These are phyloP conservation scores for Aspergillus saccharolyticus DNA, from an alignment of 495 filamentous ascomycete genomes.

Conservation along the genomic window DNA sequence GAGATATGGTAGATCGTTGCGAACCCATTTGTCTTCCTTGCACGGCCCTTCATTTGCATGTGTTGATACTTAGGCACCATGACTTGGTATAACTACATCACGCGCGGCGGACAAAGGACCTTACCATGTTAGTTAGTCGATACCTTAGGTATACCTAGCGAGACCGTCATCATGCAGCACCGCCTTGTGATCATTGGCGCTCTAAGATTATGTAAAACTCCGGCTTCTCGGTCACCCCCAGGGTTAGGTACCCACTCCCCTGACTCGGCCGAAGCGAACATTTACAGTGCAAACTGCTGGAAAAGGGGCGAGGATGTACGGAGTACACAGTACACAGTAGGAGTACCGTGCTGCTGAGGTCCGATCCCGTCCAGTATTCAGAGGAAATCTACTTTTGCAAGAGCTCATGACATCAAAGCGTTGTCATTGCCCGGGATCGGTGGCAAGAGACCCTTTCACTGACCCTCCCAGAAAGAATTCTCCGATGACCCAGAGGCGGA, in stretches of 20 bases:
- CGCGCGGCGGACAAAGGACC: neutral
- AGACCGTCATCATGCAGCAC: neutral
- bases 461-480: neutral
- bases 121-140: neutral
- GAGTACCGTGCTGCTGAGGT: neutral
- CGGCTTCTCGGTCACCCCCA: neutral
- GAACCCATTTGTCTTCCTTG: no score
- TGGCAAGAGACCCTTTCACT: neutral
- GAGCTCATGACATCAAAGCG: neutral
- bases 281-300: no score
- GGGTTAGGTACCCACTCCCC: neutral
- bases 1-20: neutral
- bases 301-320: no score
- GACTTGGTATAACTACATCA: neutral
- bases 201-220: neutral
- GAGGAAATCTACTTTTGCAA: neutral
- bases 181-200: conserved; percentile 1
- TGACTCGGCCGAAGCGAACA: conserved; percentile 13
- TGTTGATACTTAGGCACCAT: no score
- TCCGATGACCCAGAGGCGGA: conserved; percentile 6
- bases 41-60: no score
- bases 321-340: neutral
- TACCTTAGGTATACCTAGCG: no score
- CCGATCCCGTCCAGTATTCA: neutral
- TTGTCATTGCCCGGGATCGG: neutral